Evolutionary conservation across 768 basidiomycete genomes (phyloP).

Genomic region (Gloeophyllum trabeum): DNA sequence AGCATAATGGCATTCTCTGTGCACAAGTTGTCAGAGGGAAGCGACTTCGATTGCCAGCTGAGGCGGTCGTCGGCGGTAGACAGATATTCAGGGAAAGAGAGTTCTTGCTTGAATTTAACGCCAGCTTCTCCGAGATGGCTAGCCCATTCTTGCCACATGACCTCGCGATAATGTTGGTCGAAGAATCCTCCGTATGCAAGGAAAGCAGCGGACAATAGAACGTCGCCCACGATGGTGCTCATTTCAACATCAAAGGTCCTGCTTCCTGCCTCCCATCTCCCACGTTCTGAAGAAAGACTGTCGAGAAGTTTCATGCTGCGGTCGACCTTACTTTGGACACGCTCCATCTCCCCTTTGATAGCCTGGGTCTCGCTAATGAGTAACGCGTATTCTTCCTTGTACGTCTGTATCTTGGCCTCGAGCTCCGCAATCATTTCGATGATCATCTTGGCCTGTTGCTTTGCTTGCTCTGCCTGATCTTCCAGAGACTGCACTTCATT

Average conservation of each 20-base stretch:
- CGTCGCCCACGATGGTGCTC: constrained; percentile 97
- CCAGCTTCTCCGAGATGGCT: constrained; percentile 80
- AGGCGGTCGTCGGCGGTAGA: constrained; percentile 95
- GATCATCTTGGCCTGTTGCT: constrained; percentile 84
- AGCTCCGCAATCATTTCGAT: constrained; percentile 88
- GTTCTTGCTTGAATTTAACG: constrained; percentile 85
- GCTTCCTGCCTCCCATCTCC: constrained; percentile 91
- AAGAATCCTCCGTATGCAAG: constrained; percentile 97
- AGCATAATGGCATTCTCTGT: constrained; percentile 99
- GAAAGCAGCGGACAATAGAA: constrained; percentile 91
- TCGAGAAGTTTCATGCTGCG: constrained; percentile 92
- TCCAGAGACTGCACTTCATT: constrained; percentile 93
- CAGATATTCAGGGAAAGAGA: constrained; percentile 90
- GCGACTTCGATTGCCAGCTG: constrained; percentile 88
- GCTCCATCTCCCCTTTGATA: constrained; percentile 96
- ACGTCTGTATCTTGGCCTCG: constrained; percentile 82
- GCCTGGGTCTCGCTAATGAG: constrained; percentile 96
- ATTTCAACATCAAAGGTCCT: constrained; percentile 95
- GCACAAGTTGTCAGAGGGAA: constrained; percentile 93
- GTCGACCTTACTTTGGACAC: constrained; percentile 93
- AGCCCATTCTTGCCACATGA: constrained; percentile 95
- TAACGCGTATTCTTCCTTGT: constrained; percentile 95
- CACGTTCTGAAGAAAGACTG: constrained; percentile 89
- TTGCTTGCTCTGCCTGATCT: constrained; percentile 87
- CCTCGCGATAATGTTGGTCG: constrained; percentile 95